phyloP scores from a whole-genome alignment of 1,284 basidiomycete genomes.

The Phellopilus nigrolimitatus region DNA sequence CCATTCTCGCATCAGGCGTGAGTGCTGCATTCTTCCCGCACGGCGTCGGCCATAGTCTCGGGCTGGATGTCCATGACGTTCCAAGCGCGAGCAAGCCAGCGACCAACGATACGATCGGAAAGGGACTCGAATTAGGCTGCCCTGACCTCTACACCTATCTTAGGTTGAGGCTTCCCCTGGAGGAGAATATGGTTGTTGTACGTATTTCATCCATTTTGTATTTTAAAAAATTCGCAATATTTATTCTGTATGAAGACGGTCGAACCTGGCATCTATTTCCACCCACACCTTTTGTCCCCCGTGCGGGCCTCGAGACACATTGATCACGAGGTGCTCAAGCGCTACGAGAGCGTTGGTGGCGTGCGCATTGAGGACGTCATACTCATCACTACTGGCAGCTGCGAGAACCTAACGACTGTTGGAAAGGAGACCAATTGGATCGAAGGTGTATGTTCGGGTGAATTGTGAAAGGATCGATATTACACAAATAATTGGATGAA shows the following conservation, averaged over 20 bases:
- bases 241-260: constrained; percentile 49
- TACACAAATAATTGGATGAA: no score
- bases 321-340: constrained; percentile 63
- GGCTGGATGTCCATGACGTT: constrained; percentile 86
- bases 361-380: constrained; percentile 90
- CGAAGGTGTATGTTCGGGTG: constrained; percentile 71
- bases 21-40: constrained; percentile 89
- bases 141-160: constrained; percentile 73
- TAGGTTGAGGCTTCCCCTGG: constrained; percentile 66
- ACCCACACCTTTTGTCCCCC: constrained; percentile 69
- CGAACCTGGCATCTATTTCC: constrained; percentile 88
- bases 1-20: constrained; percentile 70
- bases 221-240: constrained; percentile 18
- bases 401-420: constrained; percentile 78
- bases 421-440: constrained; percentile 75
- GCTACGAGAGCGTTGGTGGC: constrained; percentile 78
- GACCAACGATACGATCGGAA: constrained; percentile 44
- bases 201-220: constrained; percentile 29
- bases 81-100: constrained; percentile 67
- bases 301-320: constrained; percentile 67
- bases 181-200: constrained; percentile 79
- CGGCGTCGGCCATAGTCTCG: constrained; percentile 84
- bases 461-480: constrained; percentile 33
- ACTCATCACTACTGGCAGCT: constrained; percentile 59
- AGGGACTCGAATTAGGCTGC: constrained; percentile 42